Conservation (phyloP, 352 stramenopile genomes). For the Pilasporangium apinafurcum region DNA sequence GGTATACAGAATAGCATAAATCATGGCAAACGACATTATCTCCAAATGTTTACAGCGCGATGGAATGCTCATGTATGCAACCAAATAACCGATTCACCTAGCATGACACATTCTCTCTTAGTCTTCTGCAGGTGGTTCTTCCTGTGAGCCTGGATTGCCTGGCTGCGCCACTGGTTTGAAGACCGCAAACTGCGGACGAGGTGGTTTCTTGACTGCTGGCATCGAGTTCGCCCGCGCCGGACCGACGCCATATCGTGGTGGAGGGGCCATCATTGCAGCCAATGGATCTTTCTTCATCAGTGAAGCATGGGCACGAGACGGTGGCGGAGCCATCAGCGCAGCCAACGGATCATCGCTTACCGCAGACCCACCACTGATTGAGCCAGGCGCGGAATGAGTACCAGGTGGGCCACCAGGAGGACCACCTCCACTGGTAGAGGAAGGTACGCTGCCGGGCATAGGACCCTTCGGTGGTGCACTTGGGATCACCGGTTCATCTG, state of each 20-base stretch:
- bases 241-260: constrained; percentile 32
- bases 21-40: too few relatives aligned
- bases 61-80: too few relatives aligned
- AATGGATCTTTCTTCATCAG: constrained; percentile 85
- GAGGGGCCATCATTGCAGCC: constrained; percentile 83
- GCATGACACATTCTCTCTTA: not conserved
- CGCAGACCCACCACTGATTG: constrained; percentile 32
- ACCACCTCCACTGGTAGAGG: constrained; percentile 16
- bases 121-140: constrained; percentile 15
- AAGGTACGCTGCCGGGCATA: constrained; percentile 42
- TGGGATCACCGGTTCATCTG: constrained; percentile 52
- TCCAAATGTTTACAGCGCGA: too few relatives aligned
- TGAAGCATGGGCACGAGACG: constrained; percentile 28
- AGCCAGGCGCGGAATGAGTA: constrained; percentile 60
- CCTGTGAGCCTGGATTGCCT: constrained; percentile 7
- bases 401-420: constrained; percentile 30
- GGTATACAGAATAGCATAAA: too few relatives aligned
- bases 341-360: constrained; percentile 58
- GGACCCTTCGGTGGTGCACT: constrained; percentile 68
- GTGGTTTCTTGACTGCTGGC: constrained; percentile 32
- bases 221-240: constrained; percentile 22
- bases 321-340: constrained; percentile 76
- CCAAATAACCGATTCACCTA: too few relatives aligned
- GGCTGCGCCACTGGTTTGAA: constrained; percentile 59
- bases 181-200: constrained; percentile 80